phyloP scores from a whole-genome alignment of 495 filamentous ascomycete genomes.

The Penicillium canariense region DNA sequence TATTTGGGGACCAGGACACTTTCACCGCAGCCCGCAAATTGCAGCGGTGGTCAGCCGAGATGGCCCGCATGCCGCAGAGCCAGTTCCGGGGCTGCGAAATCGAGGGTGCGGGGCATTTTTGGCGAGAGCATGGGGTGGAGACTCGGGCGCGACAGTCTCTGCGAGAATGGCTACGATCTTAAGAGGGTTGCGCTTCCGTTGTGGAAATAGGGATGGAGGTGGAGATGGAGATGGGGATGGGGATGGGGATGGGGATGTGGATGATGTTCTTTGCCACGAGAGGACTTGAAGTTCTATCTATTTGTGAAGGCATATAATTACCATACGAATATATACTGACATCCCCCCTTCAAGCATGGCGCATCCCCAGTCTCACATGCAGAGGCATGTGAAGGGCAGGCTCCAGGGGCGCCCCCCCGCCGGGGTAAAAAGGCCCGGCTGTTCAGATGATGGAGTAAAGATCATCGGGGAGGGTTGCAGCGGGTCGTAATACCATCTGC shows the following conservation, averaged over 20 bases:
- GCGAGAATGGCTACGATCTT: slow-evolving; percentile 38
- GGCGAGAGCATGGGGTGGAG: slow-evolving; percentile 65
- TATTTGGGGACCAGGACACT: slow-evolving; percentile 72
- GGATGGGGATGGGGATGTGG: no score
- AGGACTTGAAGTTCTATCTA: no score
- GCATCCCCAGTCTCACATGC: slow-evolving; percentile 17
- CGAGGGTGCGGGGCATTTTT: slow-evolving; percentile 77
- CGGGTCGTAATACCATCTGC: no score
- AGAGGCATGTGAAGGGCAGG: slow-evolving; percentile 14
- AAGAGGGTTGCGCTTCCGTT: no score
- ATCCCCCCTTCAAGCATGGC: neutral
- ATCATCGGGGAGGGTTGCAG: slow-evolving; percentile 2
- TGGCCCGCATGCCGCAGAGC: slow-evolving; percentile 40
- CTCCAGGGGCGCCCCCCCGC: neutral
- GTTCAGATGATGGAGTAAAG: slow-evolving; percentile 19
- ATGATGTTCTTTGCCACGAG: no score
- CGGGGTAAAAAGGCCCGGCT: no score
- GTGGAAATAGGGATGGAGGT: no score
- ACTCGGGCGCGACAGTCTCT: slow-evolving; percentile 48
- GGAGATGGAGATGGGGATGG: no score
- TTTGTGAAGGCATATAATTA: no score
- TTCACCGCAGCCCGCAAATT: slow-evolving; percentile 72
- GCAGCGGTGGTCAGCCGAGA: slow-evolving; percentile 63
- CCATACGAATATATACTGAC: no score
- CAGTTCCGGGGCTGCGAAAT: slow-evolving; percentile 58